Conservation (phyloP, 306 rosid species). For the Sesbania bispinosa region DNA sequence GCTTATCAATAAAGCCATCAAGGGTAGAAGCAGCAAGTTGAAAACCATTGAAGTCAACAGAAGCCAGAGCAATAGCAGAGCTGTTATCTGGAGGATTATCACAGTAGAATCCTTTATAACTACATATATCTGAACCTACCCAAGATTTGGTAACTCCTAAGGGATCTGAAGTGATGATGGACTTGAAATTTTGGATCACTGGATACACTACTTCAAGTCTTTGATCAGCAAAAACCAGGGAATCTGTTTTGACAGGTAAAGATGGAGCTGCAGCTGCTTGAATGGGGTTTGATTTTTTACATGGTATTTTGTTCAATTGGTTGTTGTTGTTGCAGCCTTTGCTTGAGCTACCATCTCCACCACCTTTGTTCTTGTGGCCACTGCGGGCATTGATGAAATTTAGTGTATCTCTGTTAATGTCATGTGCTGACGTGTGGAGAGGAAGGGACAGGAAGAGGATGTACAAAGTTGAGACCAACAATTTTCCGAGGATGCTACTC, state of each 20-base stretch:
- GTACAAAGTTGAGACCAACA: slow-evolving; percentile 26
- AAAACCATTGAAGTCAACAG: slow-evolving; percentile 82
- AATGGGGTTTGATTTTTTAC: slow-evolving; percentile 1
- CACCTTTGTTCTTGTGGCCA: too few species aligned
- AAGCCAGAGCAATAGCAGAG: slow-evolving; percentile 72
- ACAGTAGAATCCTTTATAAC: slow-evolving; percentile 76
- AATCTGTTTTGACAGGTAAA: slow-evolving; percentile 6
- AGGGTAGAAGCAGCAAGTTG: slow-evolving; percentile 62
- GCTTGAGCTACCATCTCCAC: too few species aligned
- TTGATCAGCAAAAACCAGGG: slow-evolving; percentile 57
- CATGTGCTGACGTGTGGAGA: slow-evolving; percentile 23
- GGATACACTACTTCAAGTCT: slow-evolving; percentile 64
- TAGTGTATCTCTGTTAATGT: too few species aligned
- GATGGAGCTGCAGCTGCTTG: slow-evolving; percentile 18
- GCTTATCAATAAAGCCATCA: slow-evolving; percentile 74
- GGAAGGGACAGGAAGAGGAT: slow-evolving; percentile 35
- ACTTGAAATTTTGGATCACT: slow-evolving; percentile 80
- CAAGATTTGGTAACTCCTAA: slow-evolving; percentile 62
- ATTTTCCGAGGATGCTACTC: slow-evolving; percentile 24
- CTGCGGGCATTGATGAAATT: too few species aligned
- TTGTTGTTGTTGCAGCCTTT: slow-evolving; percentile 36
- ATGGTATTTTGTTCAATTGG: too few species aligned
- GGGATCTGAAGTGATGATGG: slow-evolving; percentile 68
- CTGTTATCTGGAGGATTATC: slow-evolving; percentile 67
- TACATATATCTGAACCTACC: slow-evolving; percentile 77